These are phyloP conservation scores for Plenodomus lindquistii DNA, from an alignment of 2,329 filamentous ascomycete species.

Conservation along the genomic window DNA sequence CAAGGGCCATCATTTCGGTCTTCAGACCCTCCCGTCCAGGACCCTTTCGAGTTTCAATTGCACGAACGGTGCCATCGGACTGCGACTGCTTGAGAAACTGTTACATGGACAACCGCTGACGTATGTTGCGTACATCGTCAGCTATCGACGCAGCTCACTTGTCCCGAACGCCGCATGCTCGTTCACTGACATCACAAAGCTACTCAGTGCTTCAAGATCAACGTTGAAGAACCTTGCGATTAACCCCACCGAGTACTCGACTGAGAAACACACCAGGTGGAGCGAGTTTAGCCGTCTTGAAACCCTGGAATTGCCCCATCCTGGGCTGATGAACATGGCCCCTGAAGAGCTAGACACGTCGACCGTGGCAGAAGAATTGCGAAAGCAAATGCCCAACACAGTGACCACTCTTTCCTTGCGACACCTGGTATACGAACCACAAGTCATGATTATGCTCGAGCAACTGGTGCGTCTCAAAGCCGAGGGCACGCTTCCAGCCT, in stretches of 20 bases:
- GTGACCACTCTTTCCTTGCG: background rate
- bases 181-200: background rate
- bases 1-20: background rate
- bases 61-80: background rate
- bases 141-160: background rate
- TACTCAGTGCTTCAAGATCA: background rate
- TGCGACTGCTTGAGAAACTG: background rate
- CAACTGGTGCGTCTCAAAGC: background rate
- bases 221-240: background rate
- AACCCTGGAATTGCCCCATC: background rate
- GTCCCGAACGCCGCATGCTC: background rate
- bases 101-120: background rate
- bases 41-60: background rate
- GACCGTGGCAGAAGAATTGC: background rate
- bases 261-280: background rate
- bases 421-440: background rate
- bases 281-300: background rate
- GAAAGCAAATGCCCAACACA: background rate
- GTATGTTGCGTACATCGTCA: background rate
- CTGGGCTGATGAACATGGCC: background rate
- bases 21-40: background rate
- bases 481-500: background rate
- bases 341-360: background rate
- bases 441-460: background rate
- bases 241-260: background rate